Conservation (phyloP, 2,329 filamentous ascomycete genomes). For the Paracamarosporium sp. region DNA sequence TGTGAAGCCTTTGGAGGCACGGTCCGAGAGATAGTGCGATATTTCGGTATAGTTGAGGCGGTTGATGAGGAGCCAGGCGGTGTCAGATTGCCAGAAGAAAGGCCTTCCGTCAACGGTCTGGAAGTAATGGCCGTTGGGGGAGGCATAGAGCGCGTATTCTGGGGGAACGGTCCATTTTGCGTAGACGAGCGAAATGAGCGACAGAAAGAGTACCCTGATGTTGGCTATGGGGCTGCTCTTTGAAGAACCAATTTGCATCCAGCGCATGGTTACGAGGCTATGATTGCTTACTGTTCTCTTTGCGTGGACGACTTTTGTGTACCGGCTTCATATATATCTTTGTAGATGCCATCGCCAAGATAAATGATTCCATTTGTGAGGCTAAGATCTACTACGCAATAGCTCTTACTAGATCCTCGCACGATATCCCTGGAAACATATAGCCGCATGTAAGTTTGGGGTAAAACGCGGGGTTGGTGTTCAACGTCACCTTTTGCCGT, state of each 20-base stretch:
- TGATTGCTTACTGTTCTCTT: not conserved
- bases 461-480: not conserved
- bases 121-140: not conserved
- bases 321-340: not conserved
- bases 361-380: not conserved
- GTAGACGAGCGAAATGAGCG: not conserved
- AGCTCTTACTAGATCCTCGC: not conserved
- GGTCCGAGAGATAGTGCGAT: not conserved
- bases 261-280: not conserved
- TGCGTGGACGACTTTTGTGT: too few species aligned
- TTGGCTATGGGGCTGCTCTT: not conserved
- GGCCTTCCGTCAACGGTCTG: not conserved
- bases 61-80: not conserved
- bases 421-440: not conserved
- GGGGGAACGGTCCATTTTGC: not conserved
- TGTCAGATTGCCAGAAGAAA: not conserved
- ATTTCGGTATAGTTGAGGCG: not conserved
- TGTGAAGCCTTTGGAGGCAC: not conserved
- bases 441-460: not conserved
- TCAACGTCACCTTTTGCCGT: not conserved
- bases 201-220: not conserved
- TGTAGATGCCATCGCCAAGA: not conserved
- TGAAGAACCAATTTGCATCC: too few species aligned
- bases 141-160: not conserved
- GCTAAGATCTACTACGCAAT: not conserved